These are phyloP conservation scores for Carex pumila DNA, from an alignment of 176 grass and related monocot species.

Conservation along the genomic window DNA sequence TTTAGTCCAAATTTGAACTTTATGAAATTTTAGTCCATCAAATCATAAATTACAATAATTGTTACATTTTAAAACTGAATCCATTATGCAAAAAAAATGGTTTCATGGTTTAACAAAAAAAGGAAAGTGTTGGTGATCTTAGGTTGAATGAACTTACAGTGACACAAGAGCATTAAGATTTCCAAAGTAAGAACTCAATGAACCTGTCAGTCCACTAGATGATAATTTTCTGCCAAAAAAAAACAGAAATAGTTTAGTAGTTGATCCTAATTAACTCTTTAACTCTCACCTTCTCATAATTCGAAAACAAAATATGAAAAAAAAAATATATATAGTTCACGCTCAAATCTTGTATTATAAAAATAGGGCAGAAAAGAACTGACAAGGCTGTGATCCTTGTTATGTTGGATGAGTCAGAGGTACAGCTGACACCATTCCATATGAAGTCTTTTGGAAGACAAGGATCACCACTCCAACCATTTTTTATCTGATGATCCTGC, in stretches of 20 bases:
- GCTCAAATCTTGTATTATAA: background rate
- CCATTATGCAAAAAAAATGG: too few relatives aligned
- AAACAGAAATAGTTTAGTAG: background rate
- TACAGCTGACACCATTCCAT: background rate
- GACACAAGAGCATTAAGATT: background rate
- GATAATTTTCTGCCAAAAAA: slow-evolving; percentile 26
- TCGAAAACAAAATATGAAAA: background rate
- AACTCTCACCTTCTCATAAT: too few relatives aligned
- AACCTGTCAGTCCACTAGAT: slow-evolving; percentile 28
- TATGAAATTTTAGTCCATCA: too few relatives aligned
- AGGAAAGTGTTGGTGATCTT: background rate
- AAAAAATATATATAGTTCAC: background rate
- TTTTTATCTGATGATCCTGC: background rate
- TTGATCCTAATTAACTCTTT: background rate
- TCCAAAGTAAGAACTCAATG: background rate
- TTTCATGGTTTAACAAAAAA: too few relatives aligned
- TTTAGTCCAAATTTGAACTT: too few relatives aligned
- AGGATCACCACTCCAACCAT: slow-evolving; percentile 8
- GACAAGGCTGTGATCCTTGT: background rate
- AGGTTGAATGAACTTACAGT: background rate
- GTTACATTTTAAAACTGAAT: too few relatives aligned
- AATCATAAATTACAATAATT: too few relatives aligned
- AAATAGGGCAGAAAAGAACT: background rate
- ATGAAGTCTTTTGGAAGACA: background rate
- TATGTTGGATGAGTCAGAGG: background rate